Evolutionary conservation across 108 stramenopile genomes (phyloP).

Genomic region (Nitzschia palea): DNA sequence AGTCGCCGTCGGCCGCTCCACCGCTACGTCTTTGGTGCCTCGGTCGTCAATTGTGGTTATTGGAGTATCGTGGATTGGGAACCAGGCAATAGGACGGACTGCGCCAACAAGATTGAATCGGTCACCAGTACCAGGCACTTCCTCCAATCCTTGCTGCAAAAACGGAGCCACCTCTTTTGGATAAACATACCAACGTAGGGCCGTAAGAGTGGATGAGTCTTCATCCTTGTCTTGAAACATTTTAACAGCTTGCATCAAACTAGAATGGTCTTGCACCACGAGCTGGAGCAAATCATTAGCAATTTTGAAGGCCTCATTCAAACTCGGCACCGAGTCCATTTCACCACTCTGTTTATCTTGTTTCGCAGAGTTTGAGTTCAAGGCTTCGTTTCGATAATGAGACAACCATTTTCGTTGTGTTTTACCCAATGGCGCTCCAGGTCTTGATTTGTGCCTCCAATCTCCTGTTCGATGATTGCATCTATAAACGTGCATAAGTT

Average conservation of each 20-base stretch:
- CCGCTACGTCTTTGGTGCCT: constrained; percentile 25
- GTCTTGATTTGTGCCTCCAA: constrained; percentile 81
- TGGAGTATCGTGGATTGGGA: neutral
- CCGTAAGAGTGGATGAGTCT: constrained; percentile 10
- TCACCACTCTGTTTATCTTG: neutral
- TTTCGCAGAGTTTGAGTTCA: neutral
- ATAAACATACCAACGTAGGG: constrained; percentile 80
- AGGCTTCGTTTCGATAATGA: constrained; percentile 43
- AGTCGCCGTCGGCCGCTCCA: neutral
- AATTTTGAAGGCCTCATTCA: constrained; percentile 52
- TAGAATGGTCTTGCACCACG: constrained; percentile 56
- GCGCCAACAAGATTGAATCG: constrained; percentile 48
- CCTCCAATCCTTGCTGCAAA: constrained; percentile 47
- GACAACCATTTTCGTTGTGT: constrained; percentile 77
- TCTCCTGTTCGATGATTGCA: constrained; percentile 86
- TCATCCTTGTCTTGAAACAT: constrained; percentile 64
- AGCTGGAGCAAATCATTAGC: constrained; percentile 60
- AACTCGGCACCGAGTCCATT: constrained; percentile 10
- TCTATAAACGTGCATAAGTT: constrained; percentile 90
- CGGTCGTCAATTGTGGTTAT: constrained; percentile 70
- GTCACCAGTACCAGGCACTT: constrained; percentile 56
- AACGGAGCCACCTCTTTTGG: constrained; percentile 58
- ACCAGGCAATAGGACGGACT: constrained; percentile 38
- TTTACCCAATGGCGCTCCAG: constrained; percentile 76
- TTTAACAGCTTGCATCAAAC: constrained; percentile 71